These are phyloP conservation scores for Calocybe indica DNA, from an alignment of 768 basidiomycete species.

Conservation along the genomic window DNA sequence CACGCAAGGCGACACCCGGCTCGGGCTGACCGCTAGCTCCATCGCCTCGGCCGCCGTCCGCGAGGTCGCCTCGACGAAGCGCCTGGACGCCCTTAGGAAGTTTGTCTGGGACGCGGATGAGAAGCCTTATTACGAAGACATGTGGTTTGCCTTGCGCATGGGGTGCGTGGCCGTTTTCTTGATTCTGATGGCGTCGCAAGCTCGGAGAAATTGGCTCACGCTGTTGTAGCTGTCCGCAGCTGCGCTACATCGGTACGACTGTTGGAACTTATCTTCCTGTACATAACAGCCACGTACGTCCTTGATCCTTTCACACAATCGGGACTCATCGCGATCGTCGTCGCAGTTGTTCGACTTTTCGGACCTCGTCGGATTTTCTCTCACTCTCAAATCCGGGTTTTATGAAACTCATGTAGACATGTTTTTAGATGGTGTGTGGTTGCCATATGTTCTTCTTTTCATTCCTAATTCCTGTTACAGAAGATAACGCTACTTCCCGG, in stretches of 20 bases:
- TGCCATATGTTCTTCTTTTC: not conserved
- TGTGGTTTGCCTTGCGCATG: conserved; percentile 71
- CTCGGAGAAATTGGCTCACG: conserved; percentile 14
- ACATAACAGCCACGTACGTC: conserved; percentile 55
- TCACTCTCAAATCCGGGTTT: conserved; percentile 56
- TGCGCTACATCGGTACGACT: conserved; percentile 56
- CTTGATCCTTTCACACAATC: conserved; percentile 1
- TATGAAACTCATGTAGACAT: conserved; percentile 55
- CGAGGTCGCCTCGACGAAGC: conserved; percentile 37
- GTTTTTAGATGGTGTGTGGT: conserved; percentile 43
- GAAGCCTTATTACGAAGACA: conserved; percentile 58
- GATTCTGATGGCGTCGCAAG: not conserved
- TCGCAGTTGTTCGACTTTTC: conserved; percentile 63
- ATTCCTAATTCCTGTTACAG: conserved; percentile 20
- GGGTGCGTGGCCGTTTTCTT: conserved; percentile 37
- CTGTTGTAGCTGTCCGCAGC: conserved; percentile 46
- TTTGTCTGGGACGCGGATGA: conserved; percentile 76
- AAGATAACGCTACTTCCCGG: conserved; percentile 43
- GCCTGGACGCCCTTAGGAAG: conserved; percentile 56
- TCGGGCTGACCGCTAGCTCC: conserved; percentile 24
- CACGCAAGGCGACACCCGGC: conserved; percentile 15
- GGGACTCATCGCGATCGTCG: not conserved
- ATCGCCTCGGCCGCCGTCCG: conserved; percentile 47
- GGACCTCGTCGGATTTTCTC: conserved; percentile 54
- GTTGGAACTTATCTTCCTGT: conserved; percentile 56